Evolutionary conservation across 306 rosid species (phyloP), one percentile per base, ranked within the genome.

Genomic region (Vachellia collinsii): DNA sequence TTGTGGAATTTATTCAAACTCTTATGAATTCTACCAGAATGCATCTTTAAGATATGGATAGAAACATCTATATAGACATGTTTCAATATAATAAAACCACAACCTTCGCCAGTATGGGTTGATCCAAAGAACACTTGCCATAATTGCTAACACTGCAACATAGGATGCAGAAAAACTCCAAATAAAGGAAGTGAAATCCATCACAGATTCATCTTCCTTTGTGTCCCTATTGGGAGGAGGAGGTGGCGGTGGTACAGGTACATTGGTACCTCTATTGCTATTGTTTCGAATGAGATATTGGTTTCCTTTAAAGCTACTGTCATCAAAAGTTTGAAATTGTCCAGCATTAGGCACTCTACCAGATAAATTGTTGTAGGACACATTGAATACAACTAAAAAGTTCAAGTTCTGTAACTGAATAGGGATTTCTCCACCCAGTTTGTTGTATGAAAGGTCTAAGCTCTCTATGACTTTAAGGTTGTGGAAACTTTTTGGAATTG

Each of bases 81-180:
- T 19, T 2, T 74, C 78, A 6, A 74, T 12, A 8, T 11, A 38
- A 22, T 22, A 37, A 74, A 74, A n/a, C 78, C 78, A 74, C 4
- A 12, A 7, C 6, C 38, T 37, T 12, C 68, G 20, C 54, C 54
- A 74, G 14, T 39, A 3, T 39, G 78, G 78, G 38, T 74, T 74
- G 41, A 74, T 74, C 39, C 69, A 38, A 22, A 74, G 78, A 42
- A 74, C 9, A 12, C 14, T 74, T 9, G 23, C 50, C 13, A 39
- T 7, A 0, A 20, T 7, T 4, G 20, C 1, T 0, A 74, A 44
- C 20, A 22, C 22, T 0, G n/a, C 9, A 19, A 54, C 51, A 39
- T 56, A 74, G 11, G 54, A 56, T 20, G 39, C 54, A 5, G 0
- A 41, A 36, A 74, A 56, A n/a, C 78, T 74, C 78, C 78, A 74